phyloP scores from a whole-genome alignment of 179 eudicot genomes.

The Actinidia chinensis region DNA sequence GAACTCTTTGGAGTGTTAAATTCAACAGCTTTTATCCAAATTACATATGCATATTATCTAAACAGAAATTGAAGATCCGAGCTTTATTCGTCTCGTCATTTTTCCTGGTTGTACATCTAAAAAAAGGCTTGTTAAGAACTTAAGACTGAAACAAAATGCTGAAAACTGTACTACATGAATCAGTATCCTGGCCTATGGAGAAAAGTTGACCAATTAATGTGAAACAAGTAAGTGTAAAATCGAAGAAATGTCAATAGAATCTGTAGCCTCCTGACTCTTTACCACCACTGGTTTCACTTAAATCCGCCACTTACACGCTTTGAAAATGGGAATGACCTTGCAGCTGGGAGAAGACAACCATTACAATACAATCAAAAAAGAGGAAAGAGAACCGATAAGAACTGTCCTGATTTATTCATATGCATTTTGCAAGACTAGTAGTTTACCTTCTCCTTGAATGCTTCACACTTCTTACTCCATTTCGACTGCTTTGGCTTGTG shows the following conservation, averaged over 20 bases:
- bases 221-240: background rate
- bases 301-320: conserved; percentile 63
- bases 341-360: conserved; percentile 44
- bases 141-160: background rate
- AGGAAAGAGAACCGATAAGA: background rate
- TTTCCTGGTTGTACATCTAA: background rate
- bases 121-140: background rate
- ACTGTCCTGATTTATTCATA: background rate
- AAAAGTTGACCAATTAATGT: background rate
- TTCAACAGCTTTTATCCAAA: background rate
- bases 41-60: conserved; percentile 4
- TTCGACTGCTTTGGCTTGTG: conserved; percentile 65
- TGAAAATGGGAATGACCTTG: conserved; percentile 66
- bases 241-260: background rate
- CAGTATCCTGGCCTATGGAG: background rate
- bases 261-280: conserved; percentile 82
- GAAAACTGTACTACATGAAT: background rate
- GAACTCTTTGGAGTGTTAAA: background rate
- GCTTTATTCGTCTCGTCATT: background rate
- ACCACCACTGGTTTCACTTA: conserved; percentile 80
- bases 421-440: background rate
- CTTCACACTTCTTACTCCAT: conserved; percentile 83
- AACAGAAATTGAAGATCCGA: background rate
- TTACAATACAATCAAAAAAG: conserved; percentile 2
- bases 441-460: conserved; percentile 65